Evolutionary conservation across 257 asterid genomes (phyloP).

Genomic region (Haberlea rhodopensis): DNA sequence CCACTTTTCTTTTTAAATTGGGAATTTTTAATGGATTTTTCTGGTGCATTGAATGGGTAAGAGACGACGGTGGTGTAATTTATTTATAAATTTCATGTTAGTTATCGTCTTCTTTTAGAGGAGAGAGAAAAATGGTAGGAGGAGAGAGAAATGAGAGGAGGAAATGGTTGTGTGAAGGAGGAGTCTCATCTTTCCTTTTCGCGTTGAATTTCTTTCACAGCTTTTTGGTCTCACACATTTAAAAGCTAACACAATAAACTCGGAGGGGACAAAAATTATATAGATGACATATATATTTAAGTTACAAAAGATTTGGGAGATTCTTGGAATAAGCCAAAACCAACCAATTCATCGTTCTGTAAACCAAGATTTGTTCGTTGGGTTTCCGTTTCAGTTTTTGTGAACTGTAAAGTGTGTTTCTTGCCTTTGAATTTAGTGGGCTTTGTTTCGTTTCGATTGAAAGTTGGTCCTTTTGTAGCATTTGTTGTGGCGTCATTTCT

Average conservation of each 20-base stretch:
- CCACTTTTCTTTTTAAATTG: slow-evolving; percentile 24
- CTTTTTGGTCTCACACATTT: slow-evolving; percentile 31
- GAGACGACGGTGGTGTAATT: slow-evolving; percentile 33
- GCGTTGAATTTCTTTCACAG: slow-evolving; percentile 42
- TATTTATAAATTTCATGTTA: slow-evolving; percentile 26
- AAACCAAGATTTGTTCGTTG: slow-evolving; percentile 26
- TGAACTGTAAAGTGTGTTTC: not conserved
- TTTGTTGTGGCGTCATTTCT: no score
- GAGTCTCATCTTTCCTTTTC: slow-evolving; percentile 55
- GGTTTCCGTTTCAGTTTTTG: slow-evolving; percentile 19
- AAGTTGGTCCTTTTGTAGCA: slow-evolving; percentile 5
- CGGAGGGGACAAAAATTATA: not conserved
- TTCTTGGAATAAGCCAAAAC: not conserved
- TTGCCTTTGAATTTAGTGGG: slow-evolving; percentile 11
- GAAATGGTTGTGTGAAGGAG: slow-evolving; percentile 41
- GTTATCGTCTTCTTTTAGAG: slow-evolving; percentile 30
- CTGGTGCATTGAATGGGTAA: slow-evolving; percentile 41
- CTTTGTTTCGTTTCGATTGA: slow-evolving; percentile 1
- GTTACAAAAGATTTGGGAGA: not conserved
- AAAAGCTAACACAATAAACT: slow-evolving; percentile 8
- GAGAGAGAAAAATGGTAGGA: slow-evolving; percentile 30
- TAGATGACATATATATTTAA: not conserved
- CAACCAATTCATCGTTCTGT: slow-evolving; percentile 23
- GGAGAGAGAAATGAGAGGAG: slow-evolving; percentile 19
- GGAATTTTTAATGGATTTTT: slow-evolving; percentile 20